These are phyloP conservation scores for Phytopythium kandeliae DNA, from an alignment of 352 stramenopile genomes.

Conservation along the genomic window DNA sequence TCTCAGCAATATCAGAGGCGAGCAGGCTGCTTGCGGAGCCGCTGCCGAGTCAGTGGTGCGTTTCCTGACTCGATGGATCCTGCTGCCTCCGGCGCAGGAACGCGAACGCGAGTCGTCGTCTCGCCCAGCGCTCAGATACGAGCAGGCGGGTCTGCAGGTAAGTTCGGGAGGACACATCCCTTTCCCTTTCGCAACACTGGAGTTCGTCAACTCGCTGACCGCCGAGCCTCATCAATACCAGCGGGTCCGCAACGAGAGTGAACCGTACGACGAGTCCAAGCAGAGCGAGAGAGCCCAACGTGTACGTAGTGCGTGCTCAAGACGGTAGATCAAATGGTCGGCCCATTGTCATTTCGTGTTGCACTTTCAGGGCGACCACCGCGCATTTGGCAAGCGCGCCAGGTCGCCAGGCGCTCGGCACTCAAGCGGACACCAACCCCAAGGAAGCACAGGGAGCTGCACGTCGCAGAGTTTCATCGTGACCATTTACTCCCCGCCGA, in stretches of 20 bases:
- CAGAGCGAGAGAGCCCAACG: constrained; percentile 58
- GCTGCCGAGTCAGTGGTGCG: too few relatives aligned
- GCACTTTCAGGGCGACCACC: constrained; percentile 67
- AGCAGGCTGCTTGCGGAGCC: too few relatives aligned
- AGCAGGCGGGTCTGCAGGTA: neutral
- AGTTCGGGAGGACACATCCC: too few relatives aligned
- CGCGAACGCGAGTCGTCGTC: neutral
- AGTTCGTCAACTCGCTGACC: too few relatives aligned
- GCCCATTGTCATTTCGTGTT: too few relatives aligned
- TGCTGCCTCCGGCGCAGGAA: neutral
- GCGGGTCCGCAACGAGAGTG: constrained; percentile 31
- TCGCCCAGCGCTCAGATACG: neutral
- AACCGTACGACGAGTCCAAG: constrained; percentile 55
- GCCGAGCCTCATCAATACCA: constrained; percentile 14
- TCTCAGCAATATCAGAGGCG: constrained; percentile 9
- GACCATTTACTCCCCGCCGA: constrained; percentile 12
- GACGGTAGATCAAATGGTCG: too few relatives aligned
- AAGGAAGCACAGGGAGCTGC: neutral
- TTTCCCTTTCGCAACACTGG: too few relatives aligned
- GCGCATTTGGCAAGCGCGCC: constrained; percentile 43
- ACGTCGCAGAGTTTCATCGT: constrained; percentile 8
- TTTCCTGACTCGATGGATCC: neutral
- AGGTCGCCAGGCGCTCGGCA: neutral
- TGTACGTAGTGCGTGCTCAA: constrained; percentile 16
- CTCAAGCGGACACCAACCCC: neutral